A percentile compares a stretch with the other conserved stretches of the same genome.
These are phyloP conservation scores for Lichtheimia ramosa DNA, from an alignment of 371 early-diverging fungal species.

Conservation along the genomic window DNA sequence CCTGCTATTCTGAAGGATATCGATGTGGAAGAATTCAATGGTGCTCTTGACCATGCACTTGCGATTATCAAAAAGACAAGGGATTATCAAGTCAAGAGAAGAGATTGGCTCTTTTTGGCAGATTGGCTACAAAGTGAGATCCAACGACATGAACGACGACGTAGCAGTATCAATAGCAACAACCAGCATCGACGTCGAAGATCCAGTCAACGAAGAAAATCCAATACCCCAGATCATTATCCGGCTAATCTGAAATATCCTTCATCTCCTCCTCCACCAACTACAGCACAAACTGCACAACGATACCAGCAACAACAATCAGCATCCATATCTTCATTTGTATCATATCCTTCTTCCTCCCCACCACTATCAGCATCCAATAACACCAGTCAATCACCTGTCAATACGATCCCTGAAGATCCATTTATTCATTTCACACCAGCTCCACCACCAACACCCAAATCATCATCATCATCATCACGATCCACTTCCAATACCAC, in stretches of 20 bases:
- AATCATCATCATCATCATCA: background rate
- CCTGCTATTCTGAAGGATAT: slow-evolving; percentile 25
- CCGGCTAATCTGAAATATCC: background rate
- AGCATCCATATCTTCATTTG: background rate
- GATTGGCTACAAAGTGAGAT: slow-evolving; percentile 45
- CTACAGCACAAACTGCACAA: background rate
- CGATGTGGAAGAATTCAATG: slow-evolving; percentile 23
- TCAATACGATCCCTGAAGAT: background rate
- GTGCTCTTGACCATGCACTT: slow-evolving; percentile 27
- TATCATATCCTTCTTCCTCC: slow-evolving; percentile 5
- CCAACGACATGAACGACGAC: slow-evolving; percentile 26
- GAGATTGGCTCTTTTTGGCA: slow-evolving; percentile 37
- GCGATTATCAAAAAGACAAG: slow-evolving; percentile 27
- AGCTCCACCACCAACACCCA: background rate
- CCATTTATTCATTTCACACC: background rate
- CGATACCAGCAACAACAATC: background rate
- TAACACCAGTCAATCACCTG: background rate
- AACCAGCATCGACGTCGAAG: slow-evolving; percentile 9
- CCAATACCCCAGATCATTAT: background rate
- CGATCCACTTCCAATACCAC: background rate
- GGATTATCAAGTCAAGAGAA: slow-evolving; percentile 25
- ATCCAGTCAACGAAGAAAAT: slow-evolving; percentile 15
- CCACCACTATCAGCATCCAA: slow-evolving; percentile 5
- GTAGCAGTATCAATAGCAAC: no score
- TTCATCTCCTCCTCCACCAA: background rate